A percentile compares a stretch with the other conserved stretches of the same genome.
Conservation (phyloP, 2,329 filamentous ascomycete species). For the Phaeosphaeriaceae sp. region DNA sequence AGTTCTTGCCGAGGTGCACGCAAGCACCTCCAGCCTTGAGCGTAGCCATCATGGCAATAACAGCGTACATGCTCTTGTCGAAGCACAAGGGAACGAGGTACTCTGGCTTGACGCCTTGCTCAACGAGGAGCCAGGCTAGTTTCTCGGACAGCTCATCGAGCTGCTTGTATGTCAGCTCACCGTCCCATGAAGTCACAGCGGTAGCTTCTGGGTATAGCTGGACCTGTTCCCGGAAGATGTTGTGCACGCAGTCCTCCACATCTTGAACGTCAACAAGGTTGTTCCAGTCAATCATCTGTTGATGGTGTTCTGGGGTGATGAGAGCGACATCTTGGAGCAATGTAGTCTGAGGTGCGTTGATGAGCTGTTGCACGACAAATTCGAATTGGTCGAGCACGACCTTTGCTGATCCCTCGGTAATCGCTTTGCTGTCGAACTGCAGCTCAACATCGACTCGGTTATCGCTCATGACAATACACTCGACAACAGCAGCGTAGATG, state of each 20-base stretch:
- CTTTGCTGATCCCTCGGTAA: conserved; percentile 8
- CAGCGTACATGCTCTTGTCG: conserved; percentile 24
- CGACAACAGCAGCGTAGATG: conserved; percentile 20
- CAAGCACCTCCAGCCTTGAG: conserved; percentile 52
- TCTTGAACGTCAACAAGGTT: conserved; percentile 9
- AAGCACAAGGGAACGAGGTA: conserved; percentile 12
- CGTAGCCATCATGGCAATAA: conserved; percentile 48
- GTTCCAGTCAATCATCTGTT: conserved; percentile 23
- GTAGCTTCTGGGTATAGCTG: conserved; percentile 9
- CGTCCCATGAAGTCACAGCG: conserved; percentile 14
- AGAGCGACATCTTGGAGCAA: conserved; percentile 13
- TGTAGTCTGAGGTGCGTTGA: conserved; percentile 7
- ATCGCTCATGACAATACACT: conserved; percentile 22
- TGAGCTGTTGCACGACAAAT: conserved; percentile 19
- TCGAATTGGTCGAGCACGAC: conserved; percentile 18
- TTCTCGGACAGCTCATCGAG: conserved; percentile 10
- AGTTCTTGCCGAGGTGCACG: conserved; percentile 32
- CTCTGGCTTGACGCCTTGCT: conserved; percentile 4
- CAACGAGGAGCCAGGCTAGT: conserved; percentile 11
- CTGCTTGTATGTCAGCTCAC: conserved; percentile 17
- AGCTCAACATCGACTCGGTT: conserved; percentile 14
- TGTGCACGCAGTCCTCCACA: conserved; percentile 19
- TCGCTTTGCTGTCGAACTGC: conserved; percentile 16
- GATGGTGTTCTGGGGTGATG: conserved; percentile 6
- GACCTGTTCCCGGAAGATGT: conserved; percentile 17